These are phyloP conservation scores for Pelargonium myrrhifolium DNA, from an alignment of 441 rosid species.

Conservation along the genomic window DNA sequence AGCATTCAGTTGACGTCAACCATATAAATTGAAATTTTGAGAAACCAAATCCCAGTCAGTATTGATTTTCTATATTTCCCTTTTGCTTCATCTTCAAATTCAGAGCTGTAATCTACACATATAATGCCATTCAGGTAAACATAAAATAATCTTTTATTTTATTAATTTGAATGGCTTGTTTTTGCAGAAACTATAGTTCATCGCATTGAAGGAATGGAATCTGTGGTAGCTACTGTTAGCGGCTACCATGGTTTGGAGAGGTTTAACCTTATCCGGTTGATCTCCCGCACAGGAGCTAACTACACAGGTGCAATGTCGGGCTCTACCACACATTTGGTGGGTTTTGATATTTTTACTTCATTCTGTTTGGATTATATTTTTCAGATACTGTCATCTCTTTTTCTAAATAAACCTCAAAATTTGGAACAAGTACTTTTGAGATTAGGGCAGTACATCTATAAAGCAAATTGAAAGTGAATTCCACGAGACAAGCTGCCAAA, in stretches of 20 bases:
- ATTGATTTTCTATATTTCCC: too few species aligned
- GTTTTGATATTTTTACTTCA: slow-evolving; percentile 9
- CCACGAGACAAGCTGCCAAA: neutral
- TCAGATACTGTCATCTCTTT: neutral
- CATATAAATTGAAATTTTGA: neutral
- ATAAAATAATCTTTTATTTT: neutral
- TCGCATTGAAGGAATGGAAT: slow-evolving; percentile 52
- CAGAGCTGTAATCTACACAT: too few species aligned
- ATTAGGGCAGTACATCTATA: neutral
- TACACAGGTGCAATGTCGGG: slow-evolving; percentile 67
- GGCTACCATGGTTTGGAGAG: slow-evolving; percentile 78
- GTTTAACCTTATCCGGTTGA: slow-evolving; percentile 74
- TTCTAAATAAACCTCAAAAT: neutral
- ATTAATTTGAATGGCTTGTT: neutral
- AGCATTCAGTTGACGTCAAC: neutral
- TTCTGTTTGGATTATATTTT: neutral
- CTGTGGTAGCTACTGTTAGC: slow-evolving; percentile 77
- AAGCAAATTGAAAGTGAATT: neutral
- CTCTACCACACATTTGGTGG: slow-evolving; percentile 71
- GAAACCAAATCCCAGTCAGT: neutral
- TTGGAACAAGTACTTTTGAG: neutral
- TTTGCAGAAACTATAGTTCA: slow-evolving; percentile 9
- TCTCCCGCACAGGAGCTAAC: slow-evolving; percentile 59
- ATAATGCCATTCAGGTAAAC: too few species aligned
- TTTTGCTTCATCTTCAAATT: too few species aligned